Evolutionary conservation across 768 basidiomycete species (phyloP).

Genomic region (Agaricus bisporus): DNA sequence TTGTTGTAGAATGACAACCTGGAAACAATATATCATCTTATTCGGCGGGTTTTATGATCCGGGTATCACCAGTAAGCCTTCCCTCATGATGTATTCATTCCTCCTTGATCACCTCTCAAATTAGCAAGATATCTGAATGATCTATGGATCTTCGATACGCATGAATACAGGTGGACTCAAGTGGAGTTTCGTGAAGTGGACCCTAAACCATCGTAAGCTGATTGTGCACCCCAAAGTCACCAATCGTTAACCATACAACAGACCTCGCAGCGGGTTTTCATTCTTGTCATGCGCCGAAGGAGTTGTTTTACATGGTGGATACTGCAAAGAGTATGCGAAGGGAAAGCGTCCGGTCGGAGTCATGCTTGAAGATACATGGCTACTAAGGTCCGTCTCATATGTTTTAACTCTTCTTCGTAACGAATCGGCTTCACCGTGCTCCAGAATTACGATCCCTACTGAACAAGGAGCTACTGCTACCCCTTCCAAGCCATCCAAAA

Average conservation of each 20-base stretch:
- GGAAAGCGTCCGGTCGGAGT: constrained; percentile 81
- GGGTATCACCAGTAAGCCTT: constrained; percentile 62
- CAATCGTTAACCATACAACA: constrained; percentile 17
- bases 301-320: constrained; percentile 79
- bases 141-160: constrained; percentile 80
- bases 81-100: neutral
- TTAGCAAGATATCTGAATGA: constrained; percentile 79
- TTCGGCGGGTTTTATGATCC: constrained; percentile 93
- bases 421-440: neutral
- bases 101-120: neutral
- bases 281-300: constrained; percentile 77
- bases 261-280: constrained; percentile 78
- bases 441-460: constrained; percentile 19
- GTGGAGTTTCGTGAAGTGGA: constrained; percentile 71
- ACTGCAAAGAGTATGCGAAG: constrained; percentile 85
- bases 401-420: neutral
- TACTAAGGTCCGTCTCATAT: constrained; percentile 50
- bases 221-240: neutral
- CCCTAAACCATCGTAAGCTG: constrained; percentile 61
- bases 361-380: constrained; percentile 90
- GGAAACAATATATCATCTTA: constrained; percentile 82
- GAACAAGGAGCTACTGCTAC: constrained; percentile 11
- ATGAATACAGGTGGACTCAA: constrained; percentile 82
- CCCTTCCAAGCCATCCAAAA: constrained; percentile 17
- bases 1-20: constrained; percentile 69